phyloP scores from a whole-genome alignment of 2,329 filamentous ascomycete genomes.

The Aspergillus fumigatiaffinis region DNA sequence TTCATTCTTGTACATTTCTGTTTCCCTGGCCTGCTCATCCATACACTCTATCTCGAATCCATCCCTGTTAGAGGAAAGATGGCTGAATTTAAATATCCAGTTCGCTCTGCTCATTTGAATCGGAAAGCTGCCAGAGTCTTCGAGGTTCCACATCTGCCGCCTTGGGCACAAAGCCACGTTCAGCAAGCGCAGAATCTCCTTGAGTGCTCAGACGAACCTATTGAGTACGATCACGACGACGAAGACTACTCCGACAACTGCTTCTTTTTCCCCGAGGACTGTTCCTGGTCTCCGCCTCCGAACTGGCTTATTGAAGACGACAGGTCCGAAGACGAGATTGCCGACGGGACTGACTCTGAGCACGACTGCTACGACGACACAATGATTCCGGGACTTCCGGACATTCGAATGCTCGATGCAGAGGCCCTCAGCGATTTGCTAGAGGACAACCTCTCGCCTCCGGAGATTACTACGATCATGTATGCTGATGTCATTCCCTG shows the following conservation, averaged over 20 bases:
- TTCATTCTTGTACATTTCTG: not conserved
- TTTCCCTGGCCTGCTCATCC: not conserved
- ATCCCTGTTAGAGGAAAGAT: slow-evolving; percentile 6
- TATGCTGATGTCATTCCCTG: slow-evolving; percentile 13
- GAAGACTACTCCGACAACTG: slow-evolving; percentile 40
- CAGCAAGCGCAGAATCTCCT: slow-evolving; percentile 40
- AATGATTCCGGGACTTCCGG: slow-evolving; percentile 40
- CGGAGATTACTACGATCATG: slow-evolving; percentile 43
- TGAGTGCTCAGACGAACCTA: slow-evolving; percentile 37
- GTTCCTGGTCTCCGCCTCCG: slow-evolving; percentile 35
- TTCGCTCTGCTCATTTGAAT: slow-evolving; percentile 11
- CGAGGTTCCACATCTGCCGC: slow-evolving; percentile 30
- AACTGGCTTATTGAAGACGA: slow-evolving; percentile 27
- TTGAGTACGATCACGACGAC: slow-evolving; percentile 43
- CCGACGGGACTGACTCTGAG: slow-evolving; percentile 12
- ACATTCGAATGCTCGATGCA: slow-evolving; percentile 43
- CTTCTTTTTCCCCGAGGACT: slow-evolving; percentile 44
- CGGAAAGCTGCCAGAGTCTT: slow-evolving; percentile 8
- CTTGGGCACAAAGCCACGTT: slow-evolving; percentile 36
- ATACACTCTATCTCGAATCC: not conserved
- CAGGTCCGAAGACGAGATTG: slow-evolving; percentile 12
- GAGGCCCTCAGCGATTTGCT: slow-evolving; percentile 39
- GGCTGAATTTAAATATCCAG: slow-evolving; percentile 22
- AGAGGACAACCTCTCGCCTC: slow-evolving; percentile 41
- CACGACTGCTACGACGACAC: slow-evolving; percentile 21